Base-by-base conservation (phyloP, 179 eudicot genomes). In the Patellifolia procumbens region DNA sequence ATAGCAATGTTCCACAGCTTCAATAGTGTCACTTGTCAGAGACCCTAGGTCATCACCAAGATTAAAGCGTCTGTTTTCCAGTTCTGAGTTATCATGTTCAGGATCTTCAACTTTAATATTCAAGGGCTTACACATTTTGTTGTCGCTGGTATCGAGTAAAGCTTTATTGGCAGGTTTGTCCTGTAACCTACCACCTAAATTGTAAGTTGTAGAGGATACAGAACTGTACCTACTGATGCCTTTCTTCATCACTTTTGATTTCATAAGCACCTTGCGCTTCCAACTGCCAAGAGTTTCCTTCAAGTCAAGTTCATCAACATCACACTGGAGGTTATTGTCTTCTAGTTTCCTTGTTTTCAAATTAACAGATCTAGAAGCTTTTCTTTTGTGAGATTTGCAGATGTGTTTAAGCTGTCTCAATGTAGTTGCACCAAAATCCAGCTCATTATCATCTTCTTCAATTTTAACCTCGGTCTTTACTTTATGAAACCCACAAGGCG, bases 261-360 rank as follows among this genome's bases (percentile, higher is more conserved):
- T 85, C 74, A 82, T 85, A 32, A 85, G 70, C 77, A 74, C 71
- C 86, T 85, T 89, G 45, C 76, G 77, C 74, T 84, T 93, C 91
- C 74, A 90, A 76, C 81, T 83, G 70, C 80, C 77, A 65, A 93
- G 85, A 69, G 95, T 82, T 85, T 86, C 91, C 73, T 71, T 68
- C 70, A 91, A 85, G 81, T 88, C 92, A 78, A 75, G 53, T 24
- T 84, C 90, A 82, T 90, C 90, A 76, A 78, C 89, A 22, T 81
- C 87, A 53, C 43, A 65, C 16, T 64, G 68, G 39, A 53, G 53
- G 43, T 87, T 77, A 53, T 16, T 32, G 52, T 13, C 58, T 24
- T 83, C 88, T 74, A 74, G 83, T 74, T 87, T 82, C 71, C 37
- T 46, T 22, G 39, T 46, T 5, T 6, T 48, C 39, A 68, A 48